Evolutionary conservation across 345 rosid genomes (phyloP), one percentile per base, ranked within the genome.

Genomic region (Aquilaria yunnanensis): DNA sequence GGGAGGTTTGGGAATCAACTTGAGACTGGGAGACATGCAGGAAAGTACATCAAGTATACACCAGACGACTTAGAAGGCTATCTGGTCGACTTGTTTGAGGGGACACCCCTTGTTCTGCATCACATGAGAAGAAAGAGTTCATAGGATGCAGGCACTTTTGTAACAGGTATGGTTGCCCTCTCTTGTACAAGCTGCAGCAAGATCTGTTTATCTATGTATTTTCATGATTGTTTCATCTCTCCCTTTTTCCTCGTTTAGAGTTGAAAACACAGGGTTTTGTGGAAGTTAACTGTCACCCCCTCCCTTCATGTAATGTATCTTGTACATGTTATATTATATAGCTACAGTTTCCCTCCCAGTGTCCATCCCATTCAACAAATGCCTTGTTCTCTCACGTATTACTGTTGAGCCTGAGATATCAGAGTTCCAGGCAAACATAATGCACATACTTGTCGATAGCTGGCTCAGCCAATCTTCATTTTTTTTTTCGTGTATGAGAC

Each of bases 1-100:
- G 99, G 96, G 53, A 81, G 97, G 86, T 90, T 84, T 71, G 81
- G 84, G 62, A 64, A 79, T 75, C 97, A 86, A 65, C 79, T 90
- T 14, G 96, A 94, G 76, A 72, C 86, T 48, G 91, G 95, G 69
- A 86, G 85, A 77, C 82, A 88, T 80, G 76, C 90, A 33, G 97
- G 95, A 49, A 94, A 90, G 70, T 94, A 94, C 75, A 88, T 90
- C 34, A 94, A 94, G 82, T 94, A 88, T 77, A 74, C 91, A 30
- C 89, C 97, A 16, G 99, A 94, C 14, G 99, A 94, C 66, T 74
- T 94, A 60, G 99, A 94, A 83, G 75, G 77, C 73, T 85, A 81
- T 74, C 69, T 90, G 60, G 73, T 75, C 59, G 90, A 90, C 75
- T 74, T 94, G 64, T 94, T 94, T 61, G 99, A 94, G 85, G 99